These are phyloP conservation scores for Hirsutella thompsonii DNA, from an alignment of 2,329 filamentous ascomycete genomes.

Conservation along the genomic window DNA sequence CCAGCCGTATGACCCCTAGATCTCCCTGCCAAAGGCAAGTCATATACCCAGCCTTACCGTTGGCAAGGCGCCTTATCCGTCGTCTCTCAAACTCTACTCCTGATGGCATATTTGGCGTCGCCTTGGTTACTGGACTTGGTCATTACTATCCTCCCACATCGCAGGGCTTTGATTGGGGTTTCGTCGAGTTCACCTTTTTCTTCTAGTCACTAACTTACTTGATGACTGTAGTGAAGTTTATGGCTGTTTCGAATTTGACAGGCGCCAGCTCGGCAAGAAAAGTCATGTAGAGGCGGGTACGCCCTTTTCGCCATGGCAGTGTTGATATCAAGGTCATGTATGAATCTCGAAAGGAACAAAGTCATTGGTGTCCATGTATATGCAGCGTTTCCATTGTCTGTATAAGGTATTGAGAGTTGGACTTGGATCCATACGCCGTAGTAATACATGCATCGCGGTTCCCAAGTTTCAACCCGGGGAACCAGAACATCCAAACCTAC, in stretches of 20 bases:
- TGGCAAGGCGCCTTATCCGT: slow-evolving; percentile 79
- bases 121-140: slow-evolving; percentile 57
- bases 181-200: slow-evolving; percentile 61
- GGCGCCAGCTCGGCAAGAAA: too few relatives aligned
- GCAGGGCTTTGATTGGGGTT: slow-evolving; percentile 57
- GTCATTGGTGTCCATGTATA: too few relatives aligned
- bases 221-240: too few relatives aligned
- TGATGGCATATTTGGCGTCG: slow-evolving; percentile 79
- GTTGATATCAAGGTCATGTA: too few relatives aligned
- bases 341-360: too few relatives aligned
- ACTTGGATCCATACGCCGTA: too few relatives aligned
- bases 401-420: too few relatives aligned
- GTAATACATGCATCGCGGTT: not conserved
- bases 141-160: slow-evolving; percentile 38
- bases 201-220: slow-evolving; percentile 61
- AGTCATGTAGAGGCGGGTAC: slow-evolving; percentile 54
- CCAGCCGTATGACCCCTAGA: slow-evolving; percentile 65
- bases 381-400: too few relatives aligned
- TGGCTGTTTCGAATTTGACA: too few relatives aligned
- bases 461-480: not conserved
- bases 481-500: not conserved
- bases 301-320: too few relatives aligned
- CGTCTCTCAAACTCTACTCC: slow-evolving; percentile 66
- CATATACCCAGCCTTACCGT: slow-evolving; percentile 76
- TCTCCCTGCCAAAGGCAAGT: slow-evolving; percentile 74